Base-by-base conservation (phyloP, 139 green algal genomes). In the Picochlorum sp. region DNA sequence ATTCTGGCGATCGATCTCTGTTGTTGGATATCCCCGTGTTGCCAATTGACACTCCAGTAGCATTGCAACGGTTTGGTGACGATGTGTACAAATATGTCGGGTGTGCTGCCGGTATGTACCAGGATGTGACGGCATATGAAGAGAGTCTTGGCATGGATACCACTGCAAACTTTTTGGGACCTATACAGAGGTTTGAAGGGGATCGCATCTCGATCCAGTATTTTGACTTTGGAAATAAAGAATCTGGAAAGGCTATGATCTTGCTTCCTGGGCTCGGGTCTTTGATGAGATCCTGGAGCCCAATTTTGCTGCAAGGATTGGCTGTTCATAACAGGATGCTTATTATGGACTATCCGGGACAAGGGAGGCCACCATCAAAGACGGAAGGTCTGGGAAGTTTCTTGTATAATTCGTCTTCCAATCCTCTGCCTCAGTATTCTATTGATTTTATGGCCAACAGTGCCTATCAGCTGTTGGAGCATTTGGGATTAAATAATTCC, bases 1-100 rank as follows among this genome's bases (percentile, higher is more conserved):
- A 54, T 0, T 26, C 18, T 54, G 47, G n/a, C 11, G 47, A 21
- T 20, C 16, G 47, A 10, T 26, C 47, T 26, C 15, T 54, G 47
- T 24, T 21, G 47, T 21, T 54, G 47, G 47, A 54, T 10, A 21
- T 54, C 15, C 47, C 47, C 47, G 47, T 54, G 4, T 26, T 54
- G 47, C 47, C 47, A 8, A 26, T 54, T 20, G 47, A 54, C 2
- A 21, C n/a, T 24, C n/a, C 47, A 24, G n/a, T 54, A 9, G 47
- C 47, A 8, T 54, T 54, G 11, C 47, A 54, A 54, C 7, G n/a
- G 1, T 54, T 54, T 21, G 47, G 47, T 6, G 47, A 54, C 15
- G 47, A 54, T 54, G 47, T 54, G 5, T 54, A 54, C 11, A 54
- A 54, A 54, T 54, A 54, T 13, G n/a, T 54, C 23, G 47, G 47